Conservation (phyloP, 1,284 basidiomycete species). For the Trametes sp. region DNA sequence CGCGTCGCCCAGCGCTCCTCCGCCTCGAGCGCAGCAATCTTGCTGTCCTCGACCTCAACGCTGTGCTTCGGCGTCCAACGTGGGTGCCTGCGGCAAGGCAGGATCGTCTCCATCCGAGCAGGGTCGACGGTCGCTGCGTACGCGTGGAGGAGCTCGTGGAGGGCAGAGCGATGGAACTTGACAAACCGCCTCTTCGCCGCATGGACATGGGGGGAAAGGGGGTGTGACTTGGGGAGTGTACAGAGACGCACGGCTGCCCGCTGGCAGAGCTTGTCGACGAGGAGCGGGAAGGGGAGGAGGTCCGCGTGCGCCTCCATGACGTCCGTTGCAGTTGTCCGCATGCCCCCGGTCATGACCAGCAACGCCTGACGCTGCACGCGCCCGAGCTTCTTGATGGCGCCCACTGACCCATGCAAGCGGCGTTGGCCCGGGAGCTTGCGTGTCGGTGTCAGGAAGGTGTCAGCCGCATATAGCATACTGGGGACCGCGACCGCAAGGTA, state of each 20-base stretch:
- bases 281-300: slow-evolving; percentile 41
- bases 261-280: slow-evolving; percentile 38
- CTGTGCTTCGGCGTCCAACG: too few relatives aligned
- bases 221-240: slow-evolving; percentile 44
- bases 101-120: too few relatives aligned
- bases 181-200: slow-evolving; percentile 21
- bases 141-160: slow-evolving; percentile 31
- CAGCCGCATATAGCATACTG: slow-evolving; percentile 4
- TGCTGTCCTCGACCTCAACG: too few relatives aligned
- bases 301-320: slow-evolving; percentile 42
- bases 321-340: slow-evolving; percentile 43
- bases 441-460: slow-evolving; percentile 1
- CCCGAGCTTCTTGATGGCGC: slow-evolving; percentile 23
- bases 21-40: too few relatives aligned
- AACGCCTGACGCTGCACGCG: slow-evolving; percentile 43
- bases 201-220: slow-evolving; percentile 32
- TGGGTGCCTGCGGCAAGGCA: too few relatives aligned
- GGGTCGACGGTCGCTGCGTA: too few relatives aligned
- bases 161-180: slow-evolving; percentile 25
- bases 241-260: slow-evolving; percentile 40
- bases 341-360: slow-evolving; percentile 43
- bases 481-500: slow-evolving; percentile 38
- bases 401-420: slow-evolving; percentile 5
- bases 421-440: slow-evolving; percentile 1
- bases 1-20: too few relatives aligned